These are phyloP conservation scores for Panaeolus papilionaceus DNA, from an alignment of 768 basidiomycete genomes.

Conservation along the genomic window DNA sequence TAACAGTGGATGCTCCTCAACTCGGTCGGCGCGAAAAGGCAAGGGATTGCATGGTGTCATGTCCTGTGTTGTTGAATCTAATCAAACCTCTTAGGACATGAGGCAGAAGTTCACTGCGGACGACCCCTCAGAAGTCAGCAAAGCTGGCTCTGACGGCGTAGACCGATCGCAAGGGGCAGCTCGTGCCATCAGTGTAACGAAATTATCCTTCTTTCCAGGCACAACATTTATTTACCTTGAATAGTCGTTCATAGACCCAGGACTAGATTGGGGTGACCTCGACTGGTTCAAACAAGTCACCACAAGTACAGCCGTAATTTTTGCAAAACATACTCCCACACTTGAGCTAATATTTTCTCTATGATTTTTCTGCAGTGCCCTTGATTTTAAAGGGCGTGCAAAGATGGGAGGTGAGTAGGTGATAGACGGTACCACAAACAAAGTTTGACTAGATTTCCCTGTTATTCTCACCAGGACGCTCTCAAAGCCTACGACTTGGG, in stretches of 20 bases:
- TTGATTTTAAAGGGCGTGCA: conserved; percentile 91
- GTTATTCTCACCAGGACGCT: conserved; percentile 59
- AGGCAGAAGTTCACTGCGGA: conserved; percentile 93
- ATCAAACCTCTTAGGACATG: conserved; percentile 78
- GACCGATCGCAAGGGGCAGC: conserved; percentile 93
- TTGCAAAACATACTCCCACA: conserved; percentile 28
- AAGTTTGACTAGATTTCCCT: background rate
- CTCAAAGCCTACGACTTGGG: conserved; percentile 82
- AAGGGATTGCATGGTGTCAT: conserved; percentile 70
- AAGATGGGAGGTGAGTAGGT: conserved; percentile 68
- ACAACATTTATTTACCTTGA: background rate
- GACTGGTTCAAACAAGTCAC: conserved; percentile 85
- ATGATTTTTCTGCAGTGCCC: conserved; percentile 63
- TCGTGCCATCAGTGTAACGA: conserved; percentile 74
- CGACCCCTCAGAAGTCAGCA: conserved; percentile 61
- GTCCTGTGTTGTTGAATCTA: conserved; percentile 72
- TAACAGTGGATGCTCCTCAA: conserved; percentile 97
- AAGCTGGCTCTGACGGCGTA: conserved; percentile 59
- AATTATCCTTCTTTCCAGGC: background rate
- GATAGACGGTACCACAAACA: background rate
- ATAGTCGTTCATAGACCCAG: conserved; percentile 94
- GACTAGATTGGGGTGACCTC: conserved; percentile 85
- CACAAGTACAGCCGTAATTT: conserved; percentile 44
- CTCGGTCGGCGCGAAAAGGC: conserved; percentile 93
- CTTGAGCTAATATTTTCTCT: conserved; percentile 30